These are phyloP conservation scores for Apiotrichum siamense DNA, from an alignment of 1,284 basidiomycete species.

Conservation along the genomic window DNA sequence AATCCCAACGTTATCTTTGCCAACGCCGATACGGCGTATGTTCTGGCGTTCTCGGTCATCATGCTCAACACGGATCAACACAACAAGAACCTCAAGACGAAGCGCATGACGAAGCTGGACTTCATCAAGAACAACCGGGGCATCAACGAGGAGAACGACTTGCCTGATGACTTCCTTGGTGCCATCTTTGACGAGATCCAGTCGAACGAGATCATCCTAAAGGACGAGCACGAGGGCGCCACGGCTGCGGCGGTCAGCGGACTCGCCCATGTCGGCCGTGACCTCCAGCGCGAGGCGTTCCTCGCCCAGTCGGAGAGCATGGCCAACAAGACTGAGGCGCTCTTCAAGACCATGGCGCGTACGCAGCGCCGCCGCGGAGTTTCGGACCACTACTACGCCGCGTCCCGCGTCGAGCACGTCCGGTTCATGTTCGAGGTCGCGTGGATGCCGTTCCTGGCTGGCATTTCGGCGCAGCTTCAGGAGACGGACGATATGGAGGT, in stretches of 20 bases:
- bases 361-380: constrained; percentile 63
- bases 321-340: constrained; percentile 90
- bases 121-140: constrained; percentile 91
- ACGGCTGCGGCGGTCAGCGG: constrained; percentile 55
- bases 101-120: constrained; percentile 79
- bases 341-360: constrained; percentile 83
- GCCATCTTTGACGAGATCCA: constrained; percentile 83
- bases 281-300: constrained; percentile 89
- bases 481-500: constrained; percentile 86
- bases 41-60: constrained; percentile 88
- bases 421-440: constrained; percentile 97
- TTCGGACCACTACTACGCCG: constrained; percentile 84
- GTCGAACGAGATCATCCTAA: constrained; percentile 91
- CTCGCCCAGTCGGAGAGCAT: constrained; percentile 89
- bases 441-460: constrained; percentile 94
- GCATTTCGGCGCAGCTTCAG: constrained; percentile 83
- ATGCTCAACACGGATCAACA: constrained; percentile 94
- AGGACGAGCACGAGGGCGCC: constrained; percentile 75
- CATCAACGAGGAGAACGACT: constrained; percentile 81
- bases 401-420: constrained; percentile 90
- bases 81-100: constrained; percentile 82
- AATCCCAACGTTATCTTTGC: constrained; percentile 77
- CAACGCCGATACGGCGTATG: constrained; percentile 76
- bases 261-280: constrained; percentile 79
- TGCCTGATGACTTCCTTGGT: constrained; percentile 75